Base-by-base conservation (phyloP, 179 eudicot species). In the Actinidia arguta region DNA sequence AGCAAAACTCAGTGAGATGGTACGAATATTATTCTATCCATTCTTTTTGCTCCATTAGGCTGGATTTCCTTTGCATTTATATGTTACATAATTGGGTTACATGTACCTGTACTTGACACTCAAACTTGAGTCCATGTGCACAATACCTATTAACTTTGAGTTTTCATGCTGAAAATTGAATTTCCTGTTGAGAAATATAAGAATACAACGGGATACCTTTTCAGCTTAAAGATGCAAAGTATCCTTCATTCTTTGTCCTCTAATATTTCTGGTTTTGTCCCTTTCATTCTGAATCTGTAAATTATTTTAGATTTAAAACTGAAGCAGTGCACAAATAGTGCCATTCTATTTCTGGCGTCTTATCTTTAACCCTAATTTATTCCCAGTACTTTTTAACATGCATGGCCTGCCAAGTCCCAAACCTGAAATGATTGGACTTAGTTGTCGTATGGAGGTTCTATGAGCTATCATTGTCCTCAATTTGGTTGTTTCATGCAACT, bases 1-100 rank as follows among this genome's bases (percentile, higher is more conserved):
- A 78, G 78, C 89, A 50, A 93, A 83, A 85, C 95, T 96, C 77
- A 92, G 98, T 16, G 98, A 95, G 79, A 95, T 88, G 98, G 99
- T 95, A 47, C 17, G 62, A 47, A 52, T 67, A 9, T 25, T 48
- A 14, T 27, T 62, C 42, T 63, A 62, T 20, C 25, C 44, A 27
- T 20, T 36, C 36, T 56, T 36, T 18, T 31, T 44, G n/a, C 24
- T 16, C 44, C 27, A 24, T 77, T 31, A 61, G 70, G 70, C 69
- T 3, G 69, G 69, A 8, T 61, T 47, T 61, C 54, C 58, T 55
- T 74, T 11, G n/a, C 5, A 16, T n/a, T 24, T 76, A 25, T 20
- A 42, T 66, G 52, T 11, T 51, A 42, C 68, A 42, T 56, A 31
- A 55, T 75, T 4, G 42, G 31, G 44, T 36, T 58, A 76, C n/a